These are phyloP conservation scores for Lipomyces japonicus DNA, from an alignment of 805 yeast species.

Conservation along the genomic window DNA sequence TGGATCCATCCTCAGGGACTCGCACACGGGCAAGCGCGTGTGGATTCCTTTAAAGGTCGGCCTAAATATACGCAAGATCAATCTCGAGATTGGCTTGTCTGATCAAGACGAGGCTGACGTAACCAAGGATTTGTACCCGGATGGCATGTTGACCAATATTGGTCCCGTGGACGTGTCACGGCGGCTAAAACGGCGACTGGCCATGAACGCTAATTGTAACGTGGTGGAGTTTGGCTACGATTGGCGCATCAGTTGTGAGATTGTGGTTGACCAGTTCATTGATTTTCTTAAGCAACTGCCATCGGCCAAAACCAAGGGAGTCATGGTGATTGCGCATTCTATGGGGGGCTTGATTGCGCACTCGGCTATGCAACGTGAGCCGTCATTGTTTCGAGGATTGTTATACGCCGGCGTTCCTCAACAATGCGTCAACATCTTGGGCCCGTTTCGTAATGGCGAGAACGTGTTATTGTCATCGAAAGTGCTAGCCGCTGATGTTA, in stretches of 20 bases:
- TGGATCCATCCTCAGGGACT: conserved; percentile 71
- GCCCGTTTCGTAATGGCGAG: conserved; percentile 82
- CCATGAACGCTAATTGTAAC: conserved; percentile 41
- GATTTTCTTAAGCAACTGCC: conserved; percentile 47
- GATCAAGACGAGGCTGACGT: conserved; percentile 60
- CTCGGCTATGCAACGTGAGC: conserved; percentile 65
- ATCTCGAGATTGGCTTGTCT: conserved; percentile 67
- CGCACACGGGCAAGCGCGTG: conserved; percentile 57
- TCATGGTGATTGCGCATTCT: conserved; percentile 78
- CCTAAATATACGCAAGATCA: conserved; percentile 63
- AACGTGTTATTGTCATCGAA: conserved; percentile 69
- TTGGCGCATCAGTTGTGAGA: conserved; percentile 75
- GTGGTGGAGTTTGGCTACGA: conserved; percentile 85
- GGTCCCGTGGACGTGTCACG: conserved; percentile 84
- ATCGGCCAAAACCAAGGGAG: conserved; percentile 48
- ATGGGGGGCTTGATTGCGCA: conserved; percentile 93
- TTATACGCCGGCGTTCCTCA: conserved; percentile 81
- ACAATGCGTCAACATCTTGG: conserved; percentile 79
- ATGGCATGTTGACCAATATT: conserved; percentile 71
- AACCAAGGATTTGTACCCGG: conserved; percentile 60
- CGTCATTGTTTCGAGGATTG: conserved; percentile 66
- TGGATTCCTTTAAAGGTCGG: conserved; percentile 91
- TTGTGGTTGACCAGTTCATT: conserved; percentile 51
- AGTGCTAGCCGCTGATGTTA: conserved; percentile 72
- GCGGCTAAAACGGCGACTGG: conserved; percentile 53